Conservation (phyloP, 2,329 filamentous ascomycete species). For the Westerdykella sp. region DNA sequence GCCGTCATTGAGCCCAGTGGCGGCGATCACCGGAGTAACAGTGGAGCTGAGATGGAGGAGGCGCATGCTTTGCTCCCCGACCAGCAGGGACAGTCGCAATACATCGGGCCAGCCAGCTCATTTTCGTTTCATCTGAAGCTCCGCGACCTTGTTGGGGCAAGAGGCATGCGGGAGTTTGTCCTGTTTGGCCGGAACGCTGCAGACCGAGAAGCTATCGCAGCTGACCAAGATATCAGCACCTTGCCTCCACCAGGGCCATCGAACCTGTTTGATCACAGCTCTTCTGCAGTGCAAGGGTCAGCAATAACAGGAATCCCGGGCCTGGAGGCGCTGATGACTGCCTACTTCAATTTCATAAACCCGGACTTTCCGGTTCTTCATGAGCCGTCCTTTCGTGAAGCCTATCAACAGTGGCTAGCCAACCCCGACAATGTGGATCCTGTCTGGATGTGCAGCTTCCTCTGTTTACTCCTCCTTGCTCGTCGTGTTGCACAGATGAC, state of each 20-base stretch:
- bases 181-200: slow-evolving; percentile 40
- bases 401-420: slow-evolving; percentile 34
- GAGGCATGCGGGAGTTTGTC: slow-evolving; percentile 31
- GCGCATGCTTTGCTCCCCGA: slow-evolving; percentile 35
- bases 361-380: slow-evolving; percentile 41
- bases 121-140: slow-evolving; percentile 41
- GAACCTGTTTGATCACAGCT: slow-evolving; percentile 17
- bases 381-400: slow-evolving; percentile 40
- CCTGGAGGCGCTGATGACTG: slow-evolving; percentile 33
- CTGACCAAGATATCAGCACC: slow-evolving; percentile 13
- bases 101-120: slow-evolving; percentile 41
- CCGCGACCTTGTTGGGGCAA: slow-evolving; percentile 33
- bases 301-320: slow-evolving; percentile 7
- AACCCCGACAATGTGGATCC: slow-evolving; percentile 31
- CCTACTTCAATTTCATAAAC: slow-evolving; percentile 41
- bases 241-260: slow-evolving; percentile 17
- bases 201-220: slow-evolving; percentile 19
- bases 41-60: slow-evolving; percentile 29
- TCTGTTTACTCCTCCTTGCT: slow-evolving; percentile 39
- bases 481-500: slow-evolving; percentile 30
- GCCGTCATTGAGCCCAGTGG: slow-evolving; percentile 10
- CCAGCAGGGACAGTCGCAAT: slow-evolving; percentile 42
- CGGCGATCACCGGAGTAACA: slow-evolving; percentile 12
- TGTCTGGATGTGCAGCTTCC: slow-evolving; percentile 39
- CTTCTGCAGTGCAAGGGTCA: slow-evolving; percentile 15